Percentiles rank a stretch among this genome's conserved stretches.
Evolutionary conservation across 306 rosid species (phyloP).

Genomic region (Lathyrus aphaca): DNA sequence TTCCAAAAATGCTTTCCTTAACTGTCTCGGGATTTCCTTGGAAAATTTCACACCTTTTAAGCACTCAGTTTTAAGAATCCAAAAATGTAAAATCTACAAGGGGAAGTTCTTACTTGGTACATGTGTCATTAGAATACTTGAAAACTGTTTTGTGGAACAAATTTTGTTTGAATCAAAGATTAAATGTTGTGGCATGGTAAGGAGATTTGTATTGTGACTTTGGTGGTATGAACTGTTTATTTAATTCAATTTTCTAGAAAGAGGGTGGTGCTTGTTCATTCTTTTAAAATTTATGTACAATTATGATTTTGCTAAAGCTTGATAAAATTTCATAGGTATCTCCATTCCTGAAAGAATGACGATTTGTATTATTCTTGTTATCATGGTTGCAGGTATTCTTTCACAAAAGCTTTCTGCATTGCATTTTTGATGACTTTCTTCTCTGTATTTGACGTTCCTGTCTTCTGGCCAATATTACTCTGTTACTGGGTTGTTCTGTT

Average conservation of each 20-base stretch:
- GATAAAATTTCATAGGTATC: conserved; percentile 10
- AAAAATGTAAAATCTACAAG: neutral
- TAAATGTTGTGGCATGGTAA: neutral
- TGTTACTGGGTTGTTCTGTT: conserved; percentile 90
- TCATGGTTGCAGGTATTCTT: conserved; percentile 70
- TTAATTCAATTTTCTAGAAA: neutral
- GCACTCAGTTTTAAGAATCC: conserved; percentile 1
- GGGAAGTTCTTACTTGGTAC: neutral
- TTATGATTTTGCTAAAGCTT: neutral
- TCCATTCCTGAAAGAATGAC: conserved; percentile 2
- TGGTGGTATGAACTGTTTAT: conserved; percentile 10
- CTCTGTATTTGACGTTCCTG: conserved; percentile 88
- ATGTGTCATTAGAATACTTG: neutral
- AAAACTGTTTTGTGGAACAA: neutral
- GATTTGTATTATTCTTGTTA: conserved; percentile 23
- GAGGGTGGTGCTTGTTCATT: conserved; percentile 5
- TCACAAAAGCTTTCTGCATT: conserved; percentile 81
- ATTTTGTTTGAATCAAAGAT: conserved; percentile 10
- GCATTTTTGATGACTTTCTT: conserved; percentile 92
- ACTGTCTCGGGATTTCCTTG: neutral
- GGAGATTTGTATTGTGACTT: neutral
- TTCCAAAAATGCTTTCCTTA: neutral
- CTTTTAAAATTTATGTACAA: neutral
- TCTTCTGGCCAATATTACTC: conserved; percentile 91
- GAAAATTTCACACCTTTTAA: neutral